Base-by-base conservation (phyloP, 2,329 filamentous ascomycete genomes). In the Ramularia collo-cygni region DNA sequence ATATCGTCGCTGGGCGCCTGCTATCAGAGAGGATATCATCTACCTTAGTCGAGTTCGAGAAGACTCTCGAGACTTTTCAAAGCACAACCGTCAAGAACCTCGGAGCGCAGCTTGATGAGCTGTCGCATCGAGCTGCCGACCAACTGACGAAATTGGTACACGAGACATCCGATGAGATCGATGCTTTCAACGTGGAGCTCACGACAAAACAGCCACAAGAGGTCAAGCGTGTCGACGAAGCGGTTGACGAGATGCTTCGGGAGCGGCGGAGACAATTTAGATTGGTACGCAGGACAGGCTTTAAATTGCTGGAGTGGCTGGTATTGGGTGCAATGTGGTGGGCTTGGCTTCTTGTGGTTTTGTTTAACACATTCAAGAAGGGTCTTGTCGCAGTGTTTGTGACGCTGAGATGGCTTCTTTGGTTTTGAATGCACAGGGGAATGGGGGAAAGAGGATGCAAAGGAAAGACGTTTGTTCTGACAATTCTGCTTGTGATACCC, bases 251-350 rank as follows among this genome's bases (percentile, higher is more conserved):
- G 29, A 73, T 80, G 44, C 74, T 92, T 43, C 77, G 83, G 56
- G 81, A 85, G 69, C 72, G 88, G 37, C 72, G 85, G 43, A 73
- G 83, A 43, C 72, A 87, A 37, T 72, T 92, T 56, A 72, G 85
- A 39, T 88, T 86, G 79, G 64, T 88, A 16, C 72, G 86, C 28
- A 72, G 85, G 10, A 77, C 79, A 1, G 81, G 86, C 10, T 96
- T 88, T 75, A 78, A 88, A 39, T 65, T 82, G 14, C 76, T 95
- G 12, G 90, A 96, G 68, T 95, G 88, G 87, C 68, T 79, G 35
- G 73, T 96, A 13, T 79, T 96, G 28, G 85, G 84, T 3, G 76
- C 93, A 52, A 86, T 96, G 80, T 95, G 92, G 88, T 87, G 83
- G 64, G 81, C 93, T 12, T 96, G 90, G 88, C 77, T 93, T 43